A percentile compares a stretch with the other conserved stretches of the same genome.
These are phyloP conservation scores for Achlya hypogyna DNA, from an alignment of 352 stramenopile genomes.

Conservation along the genomic window DNA sequence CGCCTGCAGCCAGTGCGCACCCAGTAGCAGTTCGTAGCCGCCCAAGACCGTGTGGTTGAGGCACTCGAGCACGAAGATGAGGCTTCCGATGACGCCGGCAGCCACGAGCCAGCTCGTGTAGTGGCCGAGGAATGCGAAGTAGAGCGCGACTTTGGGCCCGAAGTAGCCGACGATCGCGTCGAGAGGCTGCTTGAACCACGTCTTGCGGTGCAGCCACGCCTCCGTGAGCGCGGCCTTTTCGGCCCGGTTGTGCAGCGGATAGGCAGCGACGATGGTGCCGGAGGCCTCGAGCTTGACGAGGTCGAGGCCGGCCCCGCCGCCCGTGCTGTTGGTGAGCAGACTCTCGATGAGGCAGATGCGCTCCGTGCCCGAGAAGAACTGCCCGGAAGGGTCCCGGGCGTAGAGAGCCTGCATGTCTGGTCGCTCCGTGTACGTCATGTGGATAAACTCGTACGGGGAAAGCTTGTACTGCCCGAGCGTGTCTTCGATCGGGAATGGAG, in stretches of 20 bases:
- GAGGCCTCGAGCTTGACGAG: slow-evolving; percentile 69
- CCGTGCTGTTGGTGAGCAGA: slow-evolving; percentile 64
- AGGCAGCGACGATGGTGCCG: slow-evolving; percentile 59
- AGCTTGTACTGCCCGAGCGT: slow-evolving; percentile 64
- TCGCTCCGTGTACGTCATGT: slow-evolving; percentile 64
- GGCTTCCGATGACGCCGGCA: slow-evolving; percentile 82
- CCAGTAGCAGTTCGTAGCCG: slow-evolving; percentile 30
- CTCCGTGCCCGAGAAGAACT: slow-evolving; percentile 65
- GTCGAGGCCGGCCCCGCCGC: slow-evolving; percentile 22
- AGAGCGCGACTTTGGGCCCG: slow-evolving; percentile 91
- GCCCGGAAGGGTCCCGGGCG: slow-evolving; percentile 21
- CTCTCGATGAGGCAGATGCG: slow-evolving; percentile 72
- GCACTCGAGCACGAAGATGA: slow-evolving; percentile 75
- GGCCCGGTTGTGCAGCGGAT: slow-evolving; percentile 62
- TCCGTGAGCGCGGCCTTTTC: slow-evolving; percentile 61
- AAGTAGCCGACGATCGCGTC: slow-evolving; percentile 76
- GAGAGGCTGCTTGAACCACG: slow-evolving; percentile 67
- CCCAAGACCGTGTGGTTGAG: slow-evolving; percentile 41
- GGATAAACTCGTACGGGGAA: slow-evolving; percentile 77
- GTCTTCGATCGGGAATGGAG: slow-evolving; percentile 71
- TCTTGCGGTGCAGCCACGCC: slow-evolving; percentile 36
- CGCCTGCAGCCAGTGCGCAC: slow-evolving; percentile 78
- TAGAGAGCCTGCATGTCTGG: slow-evolving; percentile 61
- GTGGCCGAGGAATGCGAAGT: slow-evolving; percentile 96
- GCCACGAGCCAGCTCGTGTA: slow-evolving; percentile 93